Evolutionary conservation across 1,139 yeast species (phyloP), one percentile per base, ranked within the genome.

Genomic region (Scheffersomyces parashehatae): DNA sequence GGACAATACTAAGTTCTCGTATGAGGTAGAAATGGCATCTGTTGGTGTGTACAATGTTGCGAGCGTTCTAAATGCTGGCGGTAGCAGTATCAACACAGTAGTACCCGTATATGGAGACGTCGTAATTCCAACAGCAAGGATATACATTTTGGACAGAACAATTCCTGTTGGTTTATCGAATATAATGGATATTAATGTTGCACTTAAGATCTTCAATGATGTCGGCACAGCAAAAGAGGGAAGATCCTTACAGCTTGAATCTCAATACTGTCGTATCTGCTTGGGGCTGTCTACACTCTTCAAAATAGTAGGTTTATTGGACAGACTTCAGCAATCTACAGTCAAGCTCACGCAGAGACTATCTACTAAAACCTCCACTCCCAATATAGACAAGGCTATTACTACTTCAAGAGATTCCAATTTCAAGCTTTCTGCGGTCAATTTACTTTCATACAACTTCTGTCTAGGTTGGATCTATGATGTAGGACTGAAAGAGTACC

Each of bases 381-480:
- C 24, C 15, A n/a, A 31, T 11, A 13, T 13, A 12, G 24, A 11
- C 11, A 4, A 8, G 10, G 5, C 37, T n/a, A 29, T 7, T 4
- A 14, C 15, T 14, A 14, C n/a, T 15, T 11, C 24, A 35, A 31
- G n/a, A 3, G 45, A 41, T 20, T 37, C 44, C 3, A 42, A 55
- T 55, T 41, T 61, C 39, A 60, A 63, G 8, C 70, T 77, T 47
- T 65, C 77, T 13, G 65, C 87, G 0, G 68, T 86, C 35, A 85
- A 81, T 44, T 72, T 87, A 38, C 61, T 83, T 9, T 78, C 90
- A 0, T 79, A 83, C 51, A 81, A 85, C 52, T 75, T 86, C 48
- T 85, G 95, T 54, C 48, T 85, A 30, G 96, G 95, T 0, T 88
- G 95, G 90, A 60, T 88, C 5, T 85, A 85, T 58, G 66, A 64